These are phyloP conservation scores for Acorus gramineus DNA, from an alignment of 106 monocot genomes.

Conservation along the genomic window DNA sequence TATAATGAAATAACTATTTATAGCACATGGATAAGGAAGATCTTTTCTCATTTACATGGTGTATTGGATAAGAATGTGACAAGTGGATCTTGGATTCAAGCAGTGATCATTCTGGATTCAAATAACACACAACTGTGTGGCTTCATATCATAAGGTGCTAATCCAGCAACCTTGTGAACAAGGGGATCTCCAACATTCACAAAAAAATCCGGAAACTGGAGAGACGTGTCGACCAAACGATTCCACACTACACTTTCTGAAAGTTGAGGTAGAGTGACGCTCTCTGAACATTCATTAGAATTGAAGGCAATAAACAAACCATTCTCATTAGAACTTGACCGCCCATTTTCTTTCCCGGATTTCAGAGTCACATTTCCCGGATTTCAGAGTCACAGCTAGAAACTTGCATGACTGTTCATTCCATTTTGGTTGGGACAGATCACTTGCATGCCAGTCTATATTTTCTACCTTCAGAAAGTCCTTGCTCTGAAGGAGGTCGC, in stretches of 20 bases:
- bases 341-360: slow-evolving; percentile 22
- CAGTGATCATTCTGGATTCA: slow-evolving; percentile 34
- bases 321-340: slow-evolving; percentile 19
- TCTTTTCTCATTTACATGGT: not conserved
- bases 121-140: slow-evolving; percentile 68
- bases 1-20: no score
- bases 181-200: slow-evolving; percentile 20
- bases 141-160: slow-evolving; percentile 47
- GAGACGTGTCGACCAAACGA: slow-evolving; percentile 65
- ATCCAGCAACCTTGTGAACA: slow-evolving; percentile 13
- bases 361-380: slow-evolving; percentile 49
- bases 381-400: slow-evolving; percentile 57
- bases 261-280: slow-evolving; percentile 35
- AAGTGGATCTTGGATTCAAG: not conserved
- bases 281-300: slow-evolving; percentile 23
- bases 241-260: slow-evolving; percentile 40
- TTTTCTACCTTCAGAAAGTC: slow-evolving; percentile 56
- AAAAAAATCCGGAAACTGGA: slow-evolving; percentile 68
- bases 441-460: slow-evolving; percentile 61
- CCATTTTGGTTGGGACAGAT: slow-evolving; percentile 69
- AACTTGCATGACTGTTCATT: slow-evolving; percentile 67
- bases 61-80: not conserved
- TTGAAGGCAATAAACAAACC: slow-evolving; percentile 70
- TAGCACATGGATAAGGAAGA: no score
- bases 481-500: slow-evolving; percentile 57